Conservation (phyloP, 1,284 basidiomycete genomes). For the Ustilago vetiveriae region DNA sequence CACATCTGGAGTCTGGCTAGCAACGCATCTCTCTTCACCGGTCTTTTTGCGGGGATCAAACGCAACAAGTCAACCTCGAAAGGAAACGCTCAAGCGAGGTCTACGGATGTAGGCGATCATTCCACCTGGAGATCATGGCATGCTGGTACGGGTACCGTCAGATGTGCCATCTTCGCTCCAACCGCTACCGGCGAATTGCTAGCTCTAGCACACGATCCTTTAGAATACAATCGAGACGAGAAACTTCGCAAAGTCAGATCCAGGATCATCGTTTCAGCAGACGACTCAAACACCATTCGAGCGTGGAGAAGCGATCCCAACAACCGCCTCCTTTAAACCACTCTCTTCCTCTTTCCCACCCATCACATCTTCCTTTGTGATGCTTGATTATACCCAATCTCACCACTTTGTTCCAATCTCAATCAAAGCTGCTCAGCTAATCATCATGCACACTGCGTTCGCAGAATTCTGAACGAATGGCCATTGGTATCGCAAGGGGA, state of each 20-base stretch:
- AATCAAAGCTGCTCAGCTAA: too few relatives aligned
- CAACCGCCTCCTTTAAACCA: conserved; percentile 18
- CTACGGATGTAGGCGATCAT: conserved; percentile 7
- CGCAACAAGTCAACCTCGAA: conserved; percentile 15
- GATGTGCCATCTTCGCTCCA: conserved; percentile 55
- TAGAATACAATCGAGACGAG: conserved; percentile 3
- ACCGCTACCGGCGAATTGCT: conserved; percentile 28
- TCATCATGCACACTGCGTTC: background rate
- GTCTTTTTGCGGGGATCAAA: conserved; percentile 24
- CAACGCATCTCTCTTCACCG: conserved; percentile 9
- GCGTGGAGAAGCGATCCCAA: conserved; percentile 51
- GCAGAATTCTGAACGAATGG: background rate
- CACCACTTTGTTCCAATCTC: too few relatives aligned
- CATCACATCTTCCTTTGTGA: too few relatives aligned
- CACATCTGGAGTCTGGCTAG: conserved; percentile 58
- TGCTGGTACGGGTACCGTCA: conserved; percentile 41
- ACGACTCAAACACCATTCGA: conserved; percentile 40
- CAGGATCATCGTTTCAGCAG: conserved; percentile 54
- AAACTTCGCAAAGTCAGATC: too few relatives aligned
- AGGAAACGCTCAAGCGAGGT: background rate
- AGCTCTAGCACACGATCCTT: conserved; percentile 34
- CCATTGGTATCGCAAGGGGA: background rate
- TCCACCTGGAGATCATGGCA: conserved; percentile 42
- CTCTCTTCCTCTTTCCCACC: background rate
- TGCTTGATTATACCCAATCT: too few relatives aligned